These are phyloP conservation scores for Zasmidium angulare DNA, from an alignment of 2,329 filamentous ascomycete species.

Conservation along the genomic window DNA sequence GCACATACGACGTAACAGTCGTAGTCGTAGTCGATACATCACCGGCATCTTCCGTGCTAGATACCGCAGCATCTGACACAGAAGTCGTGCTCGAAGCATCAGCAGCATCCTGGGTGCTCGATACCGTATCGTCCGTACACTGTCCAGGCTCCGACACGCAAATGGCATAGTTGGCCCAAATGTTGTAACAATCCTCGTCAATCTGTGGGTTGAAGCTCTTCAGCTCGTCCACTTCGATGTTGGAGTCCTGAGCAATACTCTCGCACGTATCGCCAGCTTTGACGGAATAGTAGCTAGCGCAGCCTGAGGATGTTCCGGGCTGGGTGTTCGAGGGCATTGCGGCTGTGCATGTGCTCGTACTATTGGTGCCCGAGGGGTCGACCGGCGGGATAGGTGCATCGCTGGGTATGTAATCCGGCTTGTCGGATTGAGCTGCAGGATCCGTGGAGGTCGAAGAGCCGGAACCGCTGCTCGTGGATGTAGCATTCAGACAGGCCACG, in stretches of 20 bases:
- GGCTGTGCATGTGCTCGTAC: background rate
- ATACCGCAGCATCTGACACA: too few species aligned
- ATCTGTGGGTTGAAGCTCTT: background rate
- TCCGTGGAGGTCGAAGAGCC: background rate
- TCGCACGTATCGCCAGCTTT: background rate
- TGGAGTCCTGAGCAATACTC: background rate
- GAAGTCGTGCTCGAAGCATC: too few species aligned
- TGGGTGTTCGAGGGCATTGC: background rate
- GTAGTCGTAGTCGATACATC: background rate
- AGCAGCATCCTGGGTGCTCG: too few species aligned
- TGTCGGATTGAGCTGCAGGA: conserved; percentile 1
- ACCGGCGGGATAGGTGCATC: background rate
- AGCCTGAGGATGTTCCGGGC: background rate
- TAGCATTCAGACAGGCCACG: conserved; percentile 6
- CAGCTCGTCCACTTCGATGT: background rate
- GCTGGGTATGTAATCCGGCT: conserved; percentile 2
- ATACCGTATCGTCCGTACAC: too few species aligned
- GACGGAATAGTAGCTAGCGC: background rate
- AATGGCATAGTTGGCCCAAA: background rate
- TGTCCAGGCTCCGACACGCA: background rate
- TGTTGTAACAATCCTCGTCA: background rate
- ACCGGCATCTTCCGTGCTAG: too few species aligned
- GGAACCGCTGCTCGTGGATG: background rate
- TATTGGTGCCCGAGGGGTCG: too few species aligned
- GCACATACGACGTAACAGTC: background rate